Evolutionary conservation across 306 rosid species (phyloP).

Genomic region (Mimosa pudica): DNA sequence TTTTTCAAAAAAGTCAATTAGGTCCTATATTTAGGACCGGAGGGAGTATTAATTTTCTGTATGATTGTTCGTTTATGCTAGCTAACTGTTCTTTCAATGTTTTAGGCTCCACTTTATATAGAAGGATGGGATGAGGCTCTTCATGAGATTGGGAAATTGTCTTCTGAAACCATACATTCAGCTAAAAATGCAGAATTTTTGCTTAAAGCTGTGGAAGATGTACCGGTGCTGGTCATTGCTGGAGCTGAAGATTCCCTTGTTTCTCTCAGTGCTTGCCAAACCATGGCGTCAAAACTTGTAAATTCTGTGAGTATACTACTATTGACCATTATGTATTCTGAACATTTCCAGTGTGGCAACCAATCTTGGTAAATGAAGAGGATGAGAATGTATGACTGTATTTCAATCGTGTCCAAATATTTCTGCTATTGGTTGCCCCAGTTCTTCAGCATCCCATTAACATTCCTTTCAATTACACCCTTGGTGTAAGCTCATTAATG

Average conservation of each 20-base stretch:
- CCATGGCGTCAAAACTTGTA: constrained; percentile 82
- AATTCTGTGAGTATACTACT: constrained; percentile 72
- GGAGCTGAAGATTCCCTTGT: constrained; percentile 94
- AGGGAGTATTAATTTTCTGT: background rate
- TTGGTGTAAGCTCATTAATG: background rate
- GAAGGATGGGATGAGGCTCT: constrained; percentile 99
- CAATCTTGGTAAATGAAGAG: background rate
- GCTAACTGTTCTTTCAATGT: constrained; percentile 26
- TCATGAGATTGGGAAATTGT: constrained; percentile 91
- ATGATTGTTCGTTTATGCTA: too few relatives aligned
- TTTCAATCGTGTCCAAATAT: background rate
- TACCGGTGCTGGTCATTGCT: constrained; percentile 79
- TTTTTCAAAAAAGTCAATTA: too few relatives aligned
- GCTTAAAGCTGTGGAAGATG: constrained; percentile 61
- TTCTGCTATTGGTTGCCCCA: background rate
- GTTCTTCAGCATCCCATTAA: background rate
- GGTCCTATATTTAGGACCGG: too few relatives aligned
- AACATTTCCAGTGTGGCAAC: constrained; percentile 22
- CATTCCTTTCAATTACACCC: background rate
- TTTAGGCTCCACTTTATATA: constrained; percentile 82
- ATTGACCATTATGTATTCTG: background rate
- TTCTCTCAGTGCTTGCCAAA: constrained; percentile 72
- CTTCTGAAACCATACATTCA: constrained; percentile 67
- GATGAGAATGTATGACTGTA: background rate
- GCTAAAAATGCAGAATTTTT: constrained; percentile 62